Conservation (phyloP, 2,329 filamentous ascomycete species). For the Aspergillus eucalypticola region DNA sequence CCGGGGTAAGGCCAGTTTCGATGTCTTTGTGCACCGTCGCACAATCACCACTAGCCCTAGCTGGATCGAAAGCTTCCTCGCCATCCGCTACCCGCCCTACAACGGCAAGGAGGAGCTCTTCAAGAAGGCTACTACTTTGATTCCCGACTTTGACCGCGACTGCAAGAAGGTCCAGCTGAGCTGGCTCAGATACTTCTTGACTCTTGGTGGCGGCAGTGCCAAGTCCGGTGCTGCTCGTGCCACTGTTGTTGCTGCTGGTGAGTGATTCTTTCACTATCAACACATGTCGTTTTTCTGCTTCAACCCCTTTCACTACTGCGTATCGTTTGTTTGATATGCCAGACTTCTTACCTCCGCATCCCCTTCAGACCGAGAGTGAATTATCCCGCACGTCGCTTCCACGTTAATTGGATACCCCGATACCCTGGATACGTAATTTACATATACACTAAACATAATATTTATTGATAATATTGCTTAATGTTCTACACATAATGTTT, state of each 20-base stretch:
- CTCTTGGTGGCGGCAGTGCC: slow-evolving; percentile 43
- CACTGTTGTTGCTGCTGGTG: slow-evolving; percentile 40
- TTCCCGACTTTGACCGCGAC: slow-evolving; percentile 62
- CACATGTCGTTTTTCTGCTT: too few relatives aligned
- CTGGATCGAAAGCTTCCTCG: slow-evolving; percentile 61
- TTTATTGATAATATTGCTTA: neutral
- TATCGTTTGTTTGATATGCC: neutral
- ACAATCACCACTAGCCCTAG: slow-evolving; percentile 59
- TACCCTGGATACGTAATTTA: neutral
- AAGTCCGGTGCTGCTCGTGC: slow-evolving; percentile 40
- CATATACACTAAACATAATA: neutral
- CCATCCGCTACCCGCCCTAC: slow-evolving; percentile 63
- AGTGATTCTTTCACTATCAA: slow-evolving; percentile 28
- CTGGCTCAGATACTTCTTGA: slow-evolving; percentile 43
- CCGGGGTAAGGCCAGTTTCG: slow-evolving; percentile 70
- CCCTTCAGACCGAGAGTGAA: neutral
- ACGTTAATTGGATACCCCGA: neutral
- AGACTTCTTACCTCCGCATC: slow-evolving; percentile 1
- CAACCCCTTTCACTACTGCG: too few relatives aligned
- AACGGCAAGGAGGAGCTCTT: slow-evolving; percentile 56
- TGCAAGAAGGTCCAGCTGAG: slow-evolving; percentile 47
- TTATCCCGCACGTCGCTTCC: neutral
- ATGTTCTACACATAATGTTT: neutral
- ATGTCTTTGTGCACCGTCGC: slow-evolving; percentile 62
- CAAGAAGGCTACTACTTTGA: slow-evolving; percentile 51